Percentiles rank a stretch among this genome's conserved stretches.
phyloP scores from a whole-genome alignment of 306 rosid species.

The Vicia faba region DNA sequence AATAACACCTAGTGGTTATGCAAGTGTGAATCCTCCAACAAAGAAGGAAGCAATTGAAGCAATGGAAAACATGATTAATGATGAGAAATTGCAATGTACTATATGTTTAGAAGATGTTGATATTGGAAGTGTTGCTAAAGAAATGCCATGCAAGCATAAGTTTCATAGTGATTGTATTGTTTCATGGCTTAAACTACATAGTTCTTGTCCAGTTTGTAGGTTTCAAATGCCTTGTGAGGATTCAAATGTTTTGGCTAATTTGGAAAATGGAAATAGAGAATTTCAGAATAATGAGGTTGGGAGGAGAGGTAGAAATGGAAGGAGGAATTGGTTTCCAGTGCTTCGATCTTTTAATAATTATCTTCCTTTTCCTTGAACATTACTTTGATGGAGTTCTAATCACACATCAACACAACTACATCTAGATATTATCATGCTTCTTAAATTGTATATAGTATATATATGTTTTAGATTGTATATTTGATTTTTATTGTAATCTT shows the following conservation, averaged over 20 bases:
- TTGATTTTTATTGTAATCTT: background rate
- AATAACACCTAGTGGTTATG: slow-evolving; percentile 60
- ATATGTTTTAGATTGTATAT: slow-evolving; percentile 1
- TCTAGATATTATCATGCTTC: background rate
- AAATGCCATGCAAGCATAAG: slow-evolving; percentile 86
- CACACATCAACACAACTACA: background rate
- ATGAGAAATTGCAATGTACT: slow-evolving; percentile 59
- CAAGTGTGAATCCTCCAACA: slow-evolving; percentile 73
- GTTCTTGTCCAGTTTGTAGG: slow-evolving; percentile 89
- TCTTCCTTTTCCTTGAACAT: slow-evolving; percentile 52
- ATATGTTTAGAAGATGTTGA: slow-evolving; percentile 84
- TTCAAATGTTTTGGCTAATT: slow-evolving; percentile 41
- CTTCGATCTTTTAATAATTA: slow-evolving; percentile 62
- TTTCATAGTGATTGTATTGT: slow-evolving; percentile 70
- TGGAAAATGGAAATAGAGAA: slow-evolving; percentile 19
- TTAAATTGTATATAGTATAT: background rate
- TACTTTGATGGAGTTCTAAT: no score
- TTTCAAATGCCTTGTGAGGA: slow-evolving; percentile 65
- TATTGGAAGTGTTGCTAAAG: slow-evolving; percentile 57
- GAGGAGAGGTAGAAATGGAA: slow-evolving; percentile 52
- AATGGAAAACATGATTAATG: slow-evolving; percentile 54
- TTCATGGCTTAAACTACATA: slow-evolving; percentile 78
- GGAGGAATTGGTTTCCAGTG: slow-evolving; percentile 63
- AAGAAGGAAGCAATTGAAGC: slow-evolving; percentile 68
- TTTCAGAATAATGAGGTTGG: slow-evolving; percentile 35